Evolutionary conservation across 1,139 yeast genomes (phyloP).

Genomic region (Lodderomyces margitis): DNA sequence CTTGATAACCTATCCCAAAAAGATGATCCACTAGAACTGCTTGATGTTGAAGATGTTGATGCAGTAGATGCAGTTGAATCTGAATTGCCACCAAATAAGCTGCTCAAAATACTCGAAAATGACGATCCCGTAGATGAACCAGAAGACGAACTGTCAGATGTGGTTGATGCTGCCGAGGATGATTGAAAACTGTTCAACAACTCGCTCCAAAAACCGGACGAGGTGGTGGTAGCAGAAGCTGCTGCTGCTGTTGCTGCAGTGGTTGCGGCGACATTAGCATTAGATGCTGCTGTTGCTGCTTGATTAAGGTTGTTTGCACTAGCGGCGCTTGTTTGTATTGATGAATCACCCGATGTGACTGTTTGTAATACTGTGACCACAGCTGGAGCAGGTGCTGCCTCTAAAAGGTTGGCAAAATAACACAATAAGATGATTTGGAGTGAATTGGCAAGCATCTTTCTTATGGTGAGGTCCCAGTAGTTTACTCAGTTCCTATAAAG

Average conservation of each 20-base stretch:
- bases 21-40: background rate
- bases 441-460: background rate
- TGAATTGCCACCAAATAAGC: slow-evolving; percentile 3
- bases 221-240: slow-evolving; percentile 8
- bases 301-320: background rate
- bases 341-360: slow-evolving; percentile 16
- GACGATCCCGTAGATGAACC: slow-evolving; percentile 4
- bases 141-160: slow-evolving; percentile 6
- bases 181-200: slow-evolving; percentile 7
- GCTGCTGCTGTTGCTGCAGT: slow-evolving; percentile 7
- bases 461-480: background rate
- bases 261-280: slow-evolving; percentile 5
- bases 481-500: background rate
- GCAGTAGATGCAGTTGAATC: slow-evolving; percentile 4
- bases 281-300: slow-evolving; percentile 11
- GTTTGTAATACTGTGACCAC: slow-evolving; percentile 27
- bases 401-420: slow-evolving; percentile 9
- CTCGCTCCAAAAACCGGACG: slow-evolving; percentile 7
- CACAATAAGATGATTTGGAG: slow-evolving; percentile 8
- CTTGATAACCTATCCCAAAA: slow-evolving; percentile 3
- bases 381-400: slow-evolving; percentile 30
- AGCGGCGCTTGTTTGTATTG: background rate
- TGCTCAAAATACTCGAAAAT: slow-evolving; percentile 1
- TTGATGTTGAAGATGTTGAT: slow-evolving; percentile 4
- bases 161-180: slow-evolving; percentile 7